phyloP scores from a whole-genome alignment of 2,329 filamentous ascomycete species.

The Fusarium austroafricanum region DNA sequence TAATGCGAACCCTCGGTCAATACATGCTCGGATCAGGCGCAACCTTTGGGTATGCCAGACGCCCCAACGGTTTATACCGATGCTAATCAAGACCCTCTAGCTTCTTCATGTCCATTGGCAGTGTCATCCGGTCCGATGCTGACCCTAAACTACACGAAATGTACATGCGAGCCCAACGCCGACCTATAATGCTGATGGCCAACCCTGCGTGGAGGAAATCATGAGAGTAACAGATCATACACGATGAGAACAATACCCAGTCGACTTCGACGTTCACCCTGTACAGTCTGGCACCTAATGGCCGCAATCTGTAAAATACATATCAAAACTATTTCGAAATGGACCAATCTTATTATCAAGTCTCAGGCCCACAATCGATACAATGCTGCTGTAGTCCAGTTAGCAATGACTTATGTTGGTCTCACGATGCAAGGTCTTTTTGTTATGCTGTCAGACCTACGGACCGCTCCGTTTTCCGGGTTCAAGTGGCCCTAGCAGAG shows the following conservation, averaged over 20 bases:
- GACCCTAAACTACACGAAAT: slow-evolving; percentile 80
- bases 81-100: slow-evolving; percentile 52
- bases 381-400: slow-evolving; percentile 26
- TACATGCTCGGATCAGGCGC: slow-evolving; percentile 96
- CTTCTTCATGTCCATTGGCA: slow-evolving; percentile 99
- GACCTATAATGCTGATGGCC: slow-evolving; percentile 72
- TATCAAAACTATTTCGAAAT: slow-evolving; percentile 38
- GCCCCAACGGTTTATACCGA: background rate
- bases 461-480: slow-evolving; percentile 14
- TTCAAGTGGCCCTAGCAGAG: slow-evolving; percentile 20
- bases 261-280: slow-evolving; percentile 40
- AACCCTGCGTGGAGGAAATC: slow-evolving; percentile 53
- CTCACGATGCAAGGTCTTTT: slow-evolving; percentile 29
- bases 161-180: slow-evolving; percentile 78
- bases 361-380: slow-evolving; percentile 18
- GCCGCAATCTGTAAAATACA: slow-evolving; percentile 48
- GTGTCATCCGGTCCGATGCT: slow-evolving; percentile 92
- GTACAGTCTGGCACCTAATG: slow-evolving; percentile 44
- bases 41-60: slow-evolving; percentile 82
- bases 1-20: slow-evolving; percentile 93
- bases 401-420: slow-evolving; percentile 11
- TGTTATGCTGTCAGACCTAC: slow-evolving; percentile 22
- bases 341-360: slow-evolving; percentile 34
- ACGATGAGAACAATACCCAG: slow-evolving; percentile 44
- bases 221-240: slow-evolving; percentile 39